phyloP scores from a whole-genome alignment of 129 eudicot genomes.

The Logfia minima region DNA sequence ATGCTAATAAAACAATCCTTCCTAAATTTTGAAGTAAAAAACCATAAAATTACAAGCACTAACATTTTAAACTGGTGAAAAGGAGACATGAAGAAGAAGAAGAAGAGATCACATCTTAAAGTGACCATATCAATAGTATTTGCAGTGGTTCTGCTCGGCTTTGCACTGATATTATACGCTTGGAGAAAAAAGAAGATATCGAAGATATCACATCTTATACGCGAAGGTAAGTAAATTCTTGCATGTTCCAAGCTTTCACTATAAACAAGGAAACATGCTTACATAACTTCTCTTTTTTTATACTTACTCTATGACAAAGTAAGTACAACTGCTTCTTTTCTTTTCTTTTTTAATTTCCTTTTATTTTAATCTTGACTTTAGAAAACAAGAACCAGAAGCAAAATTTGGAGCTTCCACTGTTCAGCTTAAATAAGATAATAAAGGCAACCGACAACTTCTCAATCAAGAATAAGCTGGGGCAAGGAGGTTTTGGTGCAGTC shows the following conservation, averaged over 20 bases:
- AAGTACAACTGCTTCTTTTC: background rate
- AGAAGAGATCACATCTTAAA: slow-evolving; percentile 1
- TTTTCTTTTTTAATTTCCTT: background rate
- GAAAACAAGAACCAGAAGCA: slow-evolving; percentile 17
- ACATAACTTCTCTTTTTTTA: background rate
- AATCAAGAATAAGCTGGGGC: slow-evolving; percentile 34
- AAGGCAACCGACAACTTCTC: slow-evolving; percentile 36
- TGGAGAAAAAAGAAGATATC: slow-evolving; percentile 21
- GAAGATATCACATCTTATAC: slow-evolving; percentile 18
- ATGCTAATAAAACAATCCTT: too few relatives aligned
- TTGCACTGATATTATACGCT: slow-evolving; percentile 19
- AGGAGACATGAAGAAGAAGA: slow-evolving; percentile 1
- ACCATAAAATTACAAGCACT: background rate
- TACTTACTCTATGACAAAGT: background rate
- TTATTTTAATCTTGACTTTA: background rate
- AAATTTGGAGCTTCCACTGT: slow-evolving; percentile 31
- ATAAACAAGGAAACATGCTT: background rate
- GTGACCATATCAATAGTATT: slow-evolving; percentile 8
- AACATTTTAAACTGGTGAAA: background rate
- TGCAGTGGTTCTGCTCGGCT: slow-evolving; percentile 7
- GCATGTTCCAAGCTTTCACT: slow-evolving; percentile 2
- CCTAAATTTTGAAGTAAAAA: too few relatives aligned
- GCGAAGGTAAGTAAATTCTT: slow-evolving; percentile 1
- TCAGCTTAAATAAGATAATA: slow-evolving; percentile 20
- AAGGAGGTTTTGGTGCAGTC: slow-evolving; percentile 50